Evolutionary conservation across 2,329 filamentous ascomycete species (phyloP).

Genomic region (Diatrype stigma): DNA sequence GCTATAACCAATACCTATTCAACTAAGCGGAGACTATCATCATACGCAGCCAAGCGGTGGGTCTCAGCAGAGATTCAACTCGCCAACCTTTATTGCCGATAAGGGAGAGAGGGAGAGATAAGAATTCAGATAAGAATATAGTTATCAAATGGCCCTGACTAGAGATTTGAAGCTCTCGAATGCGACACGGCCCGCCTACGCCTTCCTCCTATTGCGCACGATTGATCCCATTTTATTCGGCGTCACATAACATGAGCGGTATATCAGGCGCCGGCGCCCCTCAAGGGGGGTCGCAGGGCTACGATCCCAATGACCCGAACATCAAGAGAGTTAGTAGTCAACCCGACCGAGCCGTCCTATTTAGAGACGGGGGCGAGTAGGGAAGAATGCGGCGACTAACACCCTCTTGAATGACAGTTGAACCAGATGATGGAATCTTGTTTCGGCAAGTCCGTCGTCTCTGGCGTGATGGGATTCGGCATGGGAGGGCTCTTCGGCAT

Average conservation of each 20-base stretch:
- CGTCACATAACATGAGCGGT: slow-evolving; percentile 20
- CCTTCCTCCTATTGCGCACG: too few species aligned
- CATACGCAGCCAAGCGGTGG: not conserved
- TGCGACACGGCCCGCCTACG: not conserved
- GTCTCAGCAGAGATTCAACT: not conserved
- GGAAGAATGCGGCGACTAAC: slow-evolving; percentile 5
- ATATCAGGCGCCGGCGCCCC: slow-evolving; percentile 21
- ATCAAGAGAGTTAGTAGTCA: slow-evolving; percentile 43
- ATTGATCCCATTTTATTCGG: not conserved
- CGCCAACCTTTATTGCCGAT: not conserved
- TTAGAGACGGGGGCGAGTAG: not conserved
- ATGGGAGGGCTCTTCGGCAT: slow-evolving; percentile 92
- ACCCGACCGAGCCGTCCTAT: not conserved
- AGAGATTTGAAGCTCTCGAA: not conserved
- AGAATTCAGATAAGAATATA: too few species aligned
- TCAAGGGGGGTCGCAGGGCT: slow-evolving; percentile 11
- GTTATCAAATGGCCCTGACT: too few species aligned
- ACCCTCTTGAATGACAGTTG: slow-evolving; percentile 51
- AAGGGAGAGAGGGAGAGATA: not conserved
- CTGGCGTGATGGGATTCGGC: slow-evolving; percentile 89
- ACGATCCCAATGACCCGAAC: slow-evolving; percentile 44
- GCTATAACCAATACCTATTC: too few species aligned
- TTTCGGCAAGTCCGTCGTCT: slow-evolving; percentile 80
- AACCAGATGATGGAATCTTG: slow-evolving; percentile 88
- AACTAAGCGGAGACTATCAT: too few species aligned